Base-by-base conservation (phyloP, 345 rosid species). In the Mercurialis annua region DNA sequence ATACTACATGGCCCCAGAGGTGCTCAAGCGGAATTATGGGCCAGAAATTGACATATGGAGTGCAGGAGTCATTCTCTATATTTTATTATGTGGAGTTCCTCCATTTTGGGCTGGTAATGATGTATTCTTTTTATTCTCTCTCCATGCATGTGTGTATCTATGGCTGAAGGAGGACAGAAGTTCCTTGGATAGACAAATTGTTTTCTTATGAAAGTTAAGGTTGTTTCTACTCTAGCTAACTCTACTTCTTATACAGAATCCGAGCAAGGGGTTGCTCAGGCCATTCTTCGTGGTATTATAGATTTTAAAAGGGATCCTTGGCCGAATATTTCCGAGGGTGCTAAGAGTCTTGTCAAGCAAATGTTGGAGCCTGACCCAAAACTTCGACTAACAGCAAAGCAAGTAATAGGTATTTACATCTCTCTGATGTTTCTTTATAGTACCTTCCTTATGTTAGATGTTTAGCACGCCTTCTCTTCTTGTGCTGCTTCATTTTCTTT, bases 261-360 rank as follows among this genome's bases (percentile, higher is more conserved):
- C 36, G 99, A 95, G 78, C 99, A 95, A 87, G 99, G 99, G 64
- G 99, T 95, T 80, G 99, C 99, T n/a, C 99, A 95, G 74, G 98
- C 99, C 76, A 95, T 95, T 70, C 79, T 95, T 73, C 98, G 97
- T 1, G 99, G 99, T 62, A 43, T 82, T 64, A 95, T 95, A 78
- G 99, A 95, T 83, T 95, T 95, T 68, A 92, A 95, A 77, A 82
- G 98, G 80, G 99, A 95, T 70, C 98, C 99, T 42, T 95, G 99
- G 99, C 99, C 99, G 74, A 87, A 85, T 75, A 77, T 95, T 75
- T 95, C 99, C 1, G 99, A 92, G 31, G 76, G 90, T 65, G 99
- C 99, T 52, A 92, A 90, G 75, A 88, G 71, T 81, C 77, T 95
- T 59, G 98, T 95, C 62, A 81, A 79, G 71, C 98, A 88, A 78